phyloP scores from a whole-genome alignment of 768 basidiomycete species.

The Kockovaella imperatae region DNA sequence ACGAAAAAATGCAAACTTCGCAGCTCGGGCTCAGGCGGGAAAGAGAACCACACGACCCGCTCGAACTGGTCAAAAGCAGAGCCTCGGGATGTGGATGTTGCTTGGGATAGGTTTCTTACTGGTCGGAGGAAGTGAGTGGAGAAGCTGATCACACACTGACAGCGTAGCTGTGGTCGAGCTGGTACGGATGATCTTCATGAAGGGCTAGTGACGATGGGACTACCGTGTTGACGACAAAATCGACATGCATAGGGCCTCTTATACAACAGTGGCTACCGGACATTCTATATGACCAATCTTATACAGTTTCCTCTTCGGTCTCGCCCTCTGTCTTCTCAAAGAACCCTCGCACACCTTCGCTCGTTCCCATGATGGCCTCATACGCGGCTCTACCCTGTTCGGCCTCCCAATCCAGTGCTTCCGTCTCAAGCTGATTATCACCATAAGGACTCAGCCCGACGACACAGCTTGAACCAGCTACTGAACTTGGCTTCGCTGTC shows the following conservation, averaged over 20 bases:
- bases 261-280: too few species aligned
- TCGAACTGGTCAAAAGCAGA: slow-evolving; percentile 18
- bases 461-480: background rate
- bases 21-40: slow-evolving; percentile 30
- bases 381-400: slow-evolving; percentile 35
- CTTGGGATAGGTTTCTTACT: slow-evolving; percentile 35
- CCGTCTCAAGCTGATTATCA: slow-evolving; percentile 23
- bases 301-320: slow-evolving; percentile 12
- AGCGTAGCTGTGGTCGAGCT: slow-evolving; percentile 30
- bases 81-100: slow-evolving; percentile 29
- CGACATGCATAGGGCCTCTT: too few species aligned
- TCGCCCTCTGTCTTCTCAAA: slow-evolving; percentile 32
- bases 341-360: slow-evolving; percentile 26
- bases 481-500: background rate
- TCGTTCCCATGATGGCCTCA: slow-evolving; percentile 22
- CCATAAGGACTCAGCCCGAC: slow-evolving; percentile 13
- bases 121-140: slow-evolving; percentile 37
- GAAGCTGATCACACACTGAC: background rate
- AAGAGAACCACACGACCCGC: slow-evolving; percentile 32
- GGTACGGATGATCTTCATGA: slow-evolving; percentile 23
- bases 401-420: slow-evolving; percentile 43
- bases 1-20: slow-evolving; percentile 40
- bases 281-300: too few species aligned
- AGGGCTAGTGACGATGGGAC: too few species aligned
- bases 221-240: too few species aligned